Evolutionary conservation across 371 early-diverging fungal genomes (phyloP), one percentile per base, ranked within the genome.

Genomic region (Apophysomyces variabilis): DNA sequence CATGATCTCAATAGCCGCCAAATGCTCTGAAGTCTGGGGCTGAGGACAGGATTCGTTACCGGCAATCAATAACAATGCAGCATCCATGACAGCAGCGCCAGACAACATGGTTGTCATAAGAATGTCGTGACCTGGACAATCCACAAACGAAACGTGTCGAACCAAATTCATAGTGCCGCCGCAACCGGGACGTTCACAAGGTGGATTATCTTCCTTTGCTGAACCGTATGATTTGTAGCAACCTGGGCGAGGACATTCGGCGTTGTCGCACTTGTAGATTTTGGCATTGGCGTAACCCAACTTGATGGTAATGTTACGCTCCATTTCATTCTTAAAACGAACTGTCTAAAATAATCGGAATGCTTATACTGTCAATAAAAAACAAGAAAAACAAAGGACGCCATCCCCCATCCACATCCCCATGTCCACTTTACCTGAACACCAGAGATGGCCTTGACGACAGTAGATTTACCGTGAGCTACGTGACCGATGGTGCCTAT

Each of bases 51-150:
- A 89, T 88, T 99, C 99, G 85, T 99, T 99, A 69, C 97, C 99
- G 18, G 99, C 99, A 80, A 99, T 95, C 70, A 99, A 86, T 57
- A 99, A 91, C 66, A 99, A 78, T 6, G 99, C 99, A 60, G 99
- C 99, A 84, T 99, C 99, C 99, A 99, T 99, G 73, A 99, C 98
- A 54, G 99, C 99, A 62, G 99, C 99, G 73, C 99, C 99, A 88
- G 97, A 99, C 74, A 99, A 87, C 99, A 99, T 99, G 64, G 99
- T 99, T 38, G 99, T 97, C 99, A 99, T 99, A 71, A 99, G 93
- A 91, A 99, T 96, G 87, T 99, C 99, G 98, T 99, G 99, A 66
- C 99, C 99, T 50, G 99, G 99, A 80, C 99, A 99, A 86, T 99
- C 99, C 61, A 99, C 99, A 87, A 99, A 99, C 21, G 97, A 97